Evolutionary conservation across 352 stramenopile species (phyloP).

Genomic region (Globisporangium sylvaticum): DNA sequence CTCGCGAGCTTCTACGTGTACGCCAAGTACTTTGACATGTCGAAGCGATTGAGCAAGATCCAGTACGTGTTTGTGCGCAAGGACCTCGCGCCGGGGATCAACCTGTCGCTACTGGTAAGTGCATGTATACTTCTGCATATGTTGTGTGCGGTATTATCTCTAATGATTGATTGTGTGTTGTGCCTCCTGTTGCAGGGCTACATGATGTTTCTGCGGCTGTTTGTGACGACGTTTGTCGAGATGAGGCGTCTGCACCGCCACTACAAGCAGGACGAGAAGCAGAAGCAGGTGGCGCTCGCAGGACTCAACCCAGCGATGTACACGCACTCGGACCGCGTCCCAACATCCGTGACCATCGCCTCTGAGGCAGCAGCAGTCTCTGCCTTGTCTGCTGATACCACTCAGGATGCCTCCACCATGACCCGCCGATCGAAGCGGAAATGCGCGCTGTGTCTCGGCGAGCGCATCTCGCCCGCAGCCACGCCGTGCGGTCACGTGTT

Average conservation of each 20-base stretch:
- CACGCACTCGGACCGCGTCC: constrained; percentile 37
- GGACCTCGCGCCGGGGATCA: constrained; percentile 48
- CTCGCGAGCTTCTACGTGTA: constrained; percentile 76
- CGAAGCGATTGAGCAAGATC: constrained; percentile 63
- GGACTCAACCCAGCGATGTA: constrained; percentile 16
- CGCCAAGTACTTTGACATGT: constrained; percentile 62
- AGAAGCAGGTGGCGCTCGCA: constrained; percentile 29
- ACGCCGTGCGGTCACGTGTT: constrained; percentile 90
- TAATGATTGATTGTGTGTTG: not conserved
- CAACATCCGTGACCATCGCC: constrained; percentile 24
- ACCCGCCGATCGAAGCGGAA: constrained; percentile 42
- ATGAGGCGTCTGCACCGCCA: constrained; percentile 47
- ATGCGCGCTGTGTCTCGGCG: constrained; percentile 84
- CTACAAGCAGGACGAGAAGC: constrained; percentile 40
- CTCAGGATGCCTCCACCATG: not conserved
- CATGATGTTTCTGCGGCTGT: constrained; percentile 67
- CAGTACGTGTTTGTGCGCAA: constrained; percentile 80
- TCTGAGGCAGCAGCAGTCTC: not conserved
- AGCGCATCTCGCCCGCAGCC: constrained; percentile 63
- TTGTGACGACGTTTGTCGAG: constrained; percentile 44
- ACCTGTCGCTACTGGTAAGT: constrained; percentile 73
- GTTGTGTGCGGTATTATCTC: too few relatives aligned
- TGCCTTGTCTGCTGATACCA: not conserved
- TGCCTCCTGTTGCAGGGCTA: constrained; percentile 41
- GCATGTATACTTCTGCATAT: too few relatives aligned